These are phyloP conservation scores for Yamadazyma atlantica DNA, from an alignment of 1,139 yeast species.

Conservation along the genomic window DNA sequence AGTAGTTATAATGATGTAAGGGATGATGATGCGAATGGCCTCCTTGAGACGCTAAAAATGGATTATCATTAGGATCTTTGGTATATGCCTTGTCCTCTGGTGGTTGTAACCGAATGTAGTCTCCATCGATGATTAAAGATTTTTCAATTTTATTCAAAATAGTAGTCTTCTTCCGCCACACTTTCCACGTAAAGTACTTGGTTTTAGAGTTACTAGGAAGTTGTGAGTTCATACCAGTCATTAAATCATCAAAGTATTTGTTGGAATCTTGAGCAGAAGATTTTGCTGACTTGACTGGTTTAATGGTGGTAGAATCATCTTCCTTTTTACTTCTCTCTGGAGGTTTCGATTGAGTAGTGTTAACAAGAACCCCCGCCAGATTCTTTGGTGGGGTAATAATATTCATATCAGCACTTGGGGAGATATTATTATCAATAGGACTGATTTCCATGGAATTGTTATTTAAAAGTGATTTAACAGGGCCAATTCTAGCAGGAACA, in stretches of 20 bases:
- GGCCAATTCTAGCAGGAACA: slow-evolving; percentile 16
- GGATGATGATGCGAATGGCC: slow-evolving; percentile 23
- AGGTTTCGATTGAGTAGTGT: neutral
- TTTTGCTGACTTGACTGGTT: neutral
- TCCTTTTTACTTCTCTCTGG: neutral
- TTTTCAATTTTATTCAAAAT: slow-evolving; percentile 81
- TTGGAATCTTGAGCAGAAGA: slow-evolving; percentile 14
- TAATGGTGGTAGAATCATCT: neutral
- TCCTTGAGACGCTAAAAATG: slow-evolving; percentile 20
- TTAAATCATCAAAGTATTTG: slow-evolving; percentile 37
- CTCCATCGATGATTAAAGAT: slow-evolving; percentile 87
- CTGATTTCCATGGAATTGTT: slow-evolving; percentile 7
- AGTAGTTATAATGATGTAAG: slow-evolving; percentile 46
- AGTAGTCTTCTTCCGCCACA: slow-evolving; percentile 86
- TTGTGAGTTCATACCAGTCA: slow-evolving; percentile 32
- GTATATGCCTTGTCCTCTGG: slow-evolving; percentile 57
- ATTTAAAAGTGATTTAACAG: slow-evolving; percentile 8
- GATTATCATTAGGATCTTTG: slow-evolving; percentile 45
- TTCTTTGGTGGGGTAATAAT: slow-evolving; percentile 13
- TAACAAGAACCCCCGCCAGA: neutral
- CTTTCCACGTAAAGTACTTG: slow-evolving; percentile 60
- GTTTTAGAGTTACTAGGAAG: slow-evolving; percentile 40
- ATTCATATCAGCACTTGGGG: slow-evolving; percentile 11
- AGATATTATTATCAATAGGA: slow-evolving; percentile 12
- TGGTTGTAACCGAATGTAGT: slow-evolving; percentile 86